Percentiles rank a stretch among this genome's conserved stretches.
Evolutionary conservation across 306 rosid species (phyloP).

Genomic region (Cercis canadensis): DNA sequence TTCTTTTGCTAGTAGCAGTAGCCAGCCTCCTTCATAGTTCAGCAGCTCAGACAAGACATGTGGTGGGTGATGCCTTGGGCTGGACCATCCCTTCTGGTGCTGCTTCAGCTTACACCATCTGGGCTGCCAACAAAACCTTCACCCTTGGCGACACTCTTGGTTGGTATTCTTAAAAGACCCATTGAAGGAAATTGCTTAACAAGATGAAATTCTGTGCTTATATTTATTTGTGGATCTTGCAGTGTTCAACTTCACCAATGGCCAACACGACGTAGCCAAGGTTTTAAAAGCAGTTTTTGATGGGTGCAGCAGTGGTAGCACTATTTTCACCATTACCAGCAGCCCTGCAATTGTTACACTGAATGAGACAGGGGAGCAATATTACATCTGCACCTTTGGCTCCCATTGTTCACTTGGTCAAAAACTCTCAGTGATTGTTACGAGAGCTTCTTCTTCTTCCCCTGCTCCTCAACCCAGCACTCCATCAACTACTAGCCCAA

Average conservation of each 20-base stretch:
- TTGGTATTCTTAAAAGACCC: background rate
- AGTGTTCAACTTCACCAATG: constrained; percentile 60
- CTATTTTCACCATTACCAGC: background rate
- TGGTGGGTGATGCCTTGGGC: constrained; percentile 63
- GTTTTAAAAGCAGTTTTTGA: constrained; percentile 64
- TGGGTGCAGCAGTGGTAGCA: constrained; percentile 38
- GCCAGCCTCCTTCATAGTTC: constrained; percentile 52
- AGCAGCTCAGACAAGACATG: constrained; percentile 46
- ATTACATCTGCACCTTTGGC: constrained; percentile 56
- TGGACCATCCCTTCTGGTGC: constrained; percentile 62
- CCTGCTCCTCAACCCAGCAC: constrained; percentile 57
- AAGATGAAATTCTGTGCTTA: background rate
- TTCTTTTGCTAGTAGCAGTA: constrained; percentile 39
- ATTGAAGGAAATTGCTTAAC: background rate
- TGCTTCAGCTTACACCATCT: constrained; percentile 41
- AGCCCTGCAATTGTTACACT: constrained; percentile 54
- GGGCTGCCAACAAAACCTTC: constrained; percentile 71
- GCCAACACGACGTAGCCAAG: constrained; percentile 51
- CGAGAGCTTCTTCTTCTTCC: constrained; percentile 44
- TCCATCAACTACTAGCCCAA: constrained; percentile 40
- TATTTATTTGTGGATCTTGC: background rate
- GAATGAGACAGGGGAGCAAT: constrained; percentile 52
- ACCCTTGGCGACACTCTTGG: constrained; percentile 62
- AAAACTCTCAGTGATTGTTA: constrained; percentile 60
- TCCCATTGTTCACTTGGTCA: constrained; percentile 61